Base-by-base conservation (phyloP, 257 asterid species). In the Linaria vulgaris region DNA sequence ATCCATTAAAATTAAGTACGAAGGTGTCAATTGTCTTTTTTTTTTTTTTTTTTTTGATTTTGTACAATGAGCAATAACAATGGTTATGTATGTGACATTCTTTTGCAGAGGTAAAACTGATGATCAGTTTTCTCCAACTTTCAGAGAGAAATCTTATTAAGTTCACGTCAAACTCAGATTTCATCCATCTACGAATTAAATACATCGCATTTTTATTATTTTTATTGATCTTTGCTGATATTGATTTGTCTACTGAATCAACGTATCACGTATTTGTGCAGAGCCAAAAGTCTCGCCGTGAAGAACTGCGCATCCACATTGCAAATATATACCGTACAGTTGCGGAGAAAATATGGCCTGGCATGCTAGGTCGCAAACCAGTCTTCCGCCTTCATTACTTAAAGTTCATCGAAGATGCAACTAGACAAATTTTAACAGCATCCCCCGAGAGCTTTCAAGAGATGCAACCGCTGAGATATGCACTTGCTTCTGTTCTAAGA, bases 211-310 rank as follows among this genome's bases (percentile, higher is more conserved):
- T 9, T 9, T 25, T 50, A 48, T 38, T 46, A 41, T 54, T 27
- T 17, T 27, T 23, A 52, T 27, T 53, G 25, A 44, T 52, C 23
- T 31, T 53, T 49, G 51, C 63, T 63, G 45, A 24, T 62, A 51
- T 76, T 55, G 63, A 56, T 41, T 59, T 8, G 50, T 69, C 20
- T 7, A 22, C 59, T 67, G 61, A 43, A 52, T 9, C 39, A 15
- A 30, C 56, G 22, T 31, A 43, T 51, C 15, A 27, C 49, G 39
- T 60, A 60, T 62, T 67, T 12, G 17, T 77, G 78, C 89, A 94
- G 99, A 90, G 85, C 80, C 99, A 94, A 78, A 90, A 84, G 76
- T 81, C 95, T 67, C 96, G 99, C 30, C 95, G 97, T 44, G 99
- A 94, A 79, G 99, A 94, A 76, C 96, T 94, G 37, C 95, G 95